Evolutionary conservation across 208 protist species (phyloP).

Genomic region (Acanthamoeba triangularis): DNA sequence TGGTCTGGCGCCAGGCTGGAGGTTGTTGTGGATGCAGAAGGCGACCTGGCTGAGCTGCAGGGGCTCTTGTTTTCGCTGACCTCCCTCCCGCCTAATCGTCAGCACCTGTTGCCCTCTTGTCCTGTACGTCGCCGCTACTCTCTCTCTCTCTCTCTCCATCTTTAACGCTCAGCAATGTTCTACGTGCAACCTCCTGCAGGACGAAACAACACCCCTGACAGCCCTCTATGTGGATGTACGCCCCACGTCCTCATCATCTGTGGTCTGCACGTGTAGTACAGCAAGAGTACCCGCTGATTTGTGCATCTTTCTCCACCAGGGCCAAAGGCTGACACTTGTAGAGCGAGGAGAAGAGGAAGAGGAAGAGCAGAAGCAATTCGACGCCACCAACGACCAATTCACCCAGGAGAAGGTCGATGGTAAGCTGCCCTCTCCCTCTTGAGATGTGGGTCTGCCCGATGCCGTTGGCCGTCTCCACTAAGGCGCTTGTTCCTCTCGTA

Average conservation of each 20-base stretch:
- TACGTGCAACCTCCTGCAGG: not conserved
- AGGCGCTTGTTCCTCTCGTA: too few relatives aligned
- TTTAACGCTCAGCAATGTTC: not conserved
- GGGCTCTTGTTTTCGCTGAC: conserved; percentile 2
- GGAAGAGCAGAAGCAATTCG: not conserved
- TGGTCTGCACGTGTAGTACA: too few relatives aligned
- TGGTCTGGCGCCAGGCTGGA: not conserved
- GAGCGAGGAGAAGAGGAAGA: not conserved
- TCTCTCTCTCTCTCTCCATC: not conserved
- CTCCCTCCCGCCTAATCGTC: not conserved
- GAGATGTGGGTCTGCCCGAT: not conserved
- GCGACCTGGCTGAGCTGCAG: not conserved
- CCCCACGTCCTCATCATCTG: too few relatives aligned
- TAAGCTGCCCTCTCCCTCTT: not conserved
- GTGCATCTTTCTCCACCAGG: not conserved
- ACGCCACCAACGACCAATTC: not conserved
- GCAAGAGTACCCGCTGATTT: not conserved
- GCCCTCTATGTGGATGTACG: not conserved
- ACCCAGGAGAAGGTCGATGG: not conserved
- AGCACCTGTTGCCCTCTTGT: not conserved
- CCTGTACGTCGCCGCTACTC: not conserved
- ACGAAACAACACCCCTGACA: not conserved
- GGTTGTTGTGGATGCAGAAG: not conserved
- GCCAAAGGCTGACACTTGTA: not conserved
- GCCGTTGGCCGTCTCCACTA: not conserved